These are phyloP conservation scores for Mitragyna speciosa DNA, from an alignment of 257 asterid genomes.

Conservation along the genomic window DNA sequence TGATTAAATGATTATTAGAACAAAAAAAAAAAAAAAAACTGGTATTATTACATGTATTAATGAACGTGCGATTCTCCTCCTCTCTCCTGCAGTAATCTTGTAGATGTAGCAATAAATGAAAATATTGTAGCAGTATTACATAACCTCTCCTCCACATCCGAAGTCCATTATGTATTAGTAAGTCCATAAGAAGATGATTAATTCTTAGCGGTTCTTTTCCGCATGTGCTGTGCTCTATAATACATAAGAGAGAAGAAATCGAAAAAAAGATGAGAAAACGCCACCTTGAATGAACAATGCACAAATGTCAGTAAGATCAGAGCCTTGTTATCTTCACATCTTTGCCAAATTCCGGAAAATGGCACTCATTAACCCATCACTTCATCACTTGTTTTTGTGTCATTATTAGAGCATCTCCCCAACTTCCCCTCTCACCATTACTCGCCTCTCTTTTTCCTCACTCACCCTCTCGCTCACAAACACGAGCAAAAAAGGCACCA, in stretches of 20 bases:
- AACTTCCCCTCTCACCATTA: neutral
- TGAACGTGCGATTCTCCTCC: too few species aligned
- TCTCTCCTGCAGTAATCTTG: too few species aligned
- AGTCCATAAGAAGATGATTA: too few species aligned
- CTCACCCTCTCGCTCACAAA: neutral
- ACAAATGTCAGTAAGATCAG: neutral
- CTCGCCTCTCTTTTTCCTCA: slow-evolving; percentile 5
- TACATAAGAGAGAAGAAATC: neutral
- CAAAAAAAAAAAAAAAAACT: too few species aligned
- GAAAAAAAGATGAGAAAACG: neutral
- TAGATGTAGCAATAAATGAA: too few species aligned
- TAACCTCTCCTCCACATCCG: too few species aligned
- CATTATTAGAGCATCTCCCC: neutral
- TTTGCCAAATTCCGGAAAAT: neutral
- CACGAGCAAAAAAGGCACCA: neutral
- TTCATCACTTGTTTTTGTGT: neutral
- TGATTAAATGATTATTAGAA: too few species aligned
- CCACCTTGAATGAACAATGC: neutral
- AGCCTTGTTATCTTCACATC: neutral
- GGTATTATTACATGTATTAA: too few species aligned
- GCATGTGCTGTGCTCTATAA: too few species aligned
- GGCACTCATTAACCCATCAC: neutral
- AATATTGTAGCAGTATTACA: too few species aligned
- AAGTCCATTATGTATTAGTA: too few species aligned
- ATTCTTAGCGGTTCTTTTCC: too few species aligned